A percentile compares a stretch with the other conserved stretches of the same genome.
These are phyloP conservation scores for Mimosa pudica DNA, from an alignment of 306 rosid genomes.

Conservation along the genomic window DNA sequence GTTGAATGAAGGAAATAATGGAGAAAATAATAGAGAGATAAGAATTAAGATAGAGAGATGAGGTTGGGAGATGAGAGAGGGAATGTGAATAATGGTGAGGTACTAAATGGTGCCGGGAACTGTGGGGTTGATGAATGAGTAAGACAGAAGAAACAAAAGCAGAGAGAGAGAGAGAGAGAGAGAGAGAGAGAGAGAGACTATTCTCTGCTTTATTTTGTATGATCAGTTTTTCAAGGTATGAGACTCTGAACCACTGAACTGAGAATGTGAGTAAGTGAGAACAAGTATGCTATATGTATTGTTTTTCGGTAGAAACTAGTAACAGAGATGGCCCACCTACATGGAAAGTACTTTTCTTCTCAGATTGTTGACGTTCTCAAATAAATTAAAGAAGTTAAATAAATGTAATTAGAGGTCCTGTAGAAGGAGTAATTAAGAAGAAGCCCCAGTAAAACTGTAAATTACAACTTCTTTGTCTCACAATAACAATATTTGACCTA, in stretches of 20 bases:
- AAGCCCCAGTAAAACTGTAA: too few species aligned
- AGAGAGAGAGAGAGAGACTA: background rate
- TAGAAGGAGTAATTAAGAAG: too few species aligned
- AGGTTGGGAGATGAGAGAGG: conserved; percentile 33
- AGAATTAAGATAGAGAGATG: conserved; percentile 15
- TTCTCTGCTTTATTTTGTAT: conserved; percentile 30
- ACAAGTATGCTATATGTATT: background rate
- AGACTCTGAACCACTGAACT: background rate
- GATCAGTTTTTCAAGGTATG: conserved; percentile 40
- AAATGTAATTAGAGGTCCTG: too few species aligned
- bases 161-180: conserved; percentile 18
- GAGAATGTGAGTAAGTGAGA: background rate
- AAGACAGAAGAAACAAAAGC: conserved; percentile 45
- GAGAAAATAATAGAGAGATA: conserved; percentile 28
- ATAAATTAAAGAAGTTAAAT: too few species aligned
- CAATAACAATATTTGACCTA: too few species aligned
- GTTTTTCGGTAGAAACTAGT: background rate
- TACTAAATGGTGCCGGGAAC: conserved; percentile 49
- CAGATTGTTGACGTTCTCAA: too few species aligned
- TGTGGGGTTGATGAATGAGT: conserved; percentile 62
- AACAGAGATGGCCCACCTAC: background rate
- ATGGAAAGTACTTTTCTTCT: background rate
- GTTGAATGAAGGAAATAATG: conserved; percentile 11
- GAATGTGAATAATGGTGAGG: conserved; percentile 23
- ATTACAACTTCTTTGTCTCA: too few species aligned